These are phyloP conservation scores for Mortierella sp. DNA, from an alignment of 371 early-diverging fungal genomes.

Conservation along the genomic window DNA sequence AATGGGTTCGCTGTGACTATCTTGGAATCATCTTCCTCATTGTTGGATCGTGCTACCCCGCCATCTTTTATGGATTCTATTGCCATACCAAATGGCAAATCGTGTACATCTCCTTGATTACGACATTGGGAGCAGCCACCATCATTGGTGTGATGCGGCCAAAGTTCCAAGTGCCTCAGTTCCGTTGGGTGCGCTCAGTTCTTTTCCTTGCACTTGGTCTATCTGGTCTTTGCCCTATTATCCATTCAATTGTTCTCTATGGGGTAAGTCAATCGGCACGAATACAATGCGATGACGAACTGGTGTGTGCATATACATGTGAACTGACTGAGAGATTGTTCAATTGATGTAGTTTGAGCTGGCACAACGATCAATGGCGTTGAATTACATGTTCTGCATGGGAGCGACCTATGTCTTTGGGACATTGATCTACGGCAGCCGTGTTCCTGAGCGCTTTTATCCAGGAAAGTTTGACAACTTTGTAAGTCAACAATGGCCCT, in stretches of 20 bases:
- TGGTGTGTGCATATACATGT: too few species aligned
- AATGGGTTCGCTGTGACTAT: slow-evolving; percentile 92
- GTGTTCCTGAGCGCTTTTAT: slow-evolving; percentile 71
- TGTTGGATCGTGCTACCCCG: slow-evolving; percentile 84
- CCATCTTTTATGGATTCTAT: slow-evolving; percentile 82
- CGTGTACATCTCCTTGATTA: slow-evolving; percentile 74
- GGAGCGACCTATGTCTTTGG: slow-evolving; percentile 86
- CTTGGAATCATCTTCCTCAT: slow-evolving; percentile 90
- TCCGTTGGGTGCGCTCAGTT: slow-evolving; percentile 81
- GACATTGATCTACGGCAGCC: slow-evolving; percentile 83
- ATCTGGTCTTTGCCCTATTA: slow-evolving; percentile 80
- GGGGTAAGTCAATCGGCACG: slow-evolving; percentile 66
- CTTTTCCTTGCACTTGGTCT: slow-evolving; percentile 86
- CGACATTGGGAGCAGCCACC: slow-evolving; percentile 71
- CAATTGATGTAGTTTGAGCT: slow-evolving; percentile 46
- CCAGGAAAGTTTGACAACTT: slow-evolving; percentile 75
- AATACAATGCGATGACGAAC: too few species aligned
- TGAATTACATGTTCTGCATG: slow-evolving; percentile 76
- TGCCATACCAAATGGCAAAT: slow-evolving; percentile 70
- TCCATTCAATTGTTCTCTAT: slow-evolving; percentile 76
- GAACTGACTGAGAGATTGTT: neutral
- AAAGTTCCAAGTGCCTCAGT: slow-evolving; percentile 78
- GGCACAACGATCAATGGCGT: slow-evolving; percentile 66
- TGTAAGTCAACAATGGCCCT: slow-evolving; percentile 57
- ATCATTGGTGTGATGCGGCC: slow-evolving; percentile 39